These are phyloP conservation scores for Stephania yunnanensis DNA, from an alignment of 164 flowering plant species.

Conservation along the genomic window DNA sequence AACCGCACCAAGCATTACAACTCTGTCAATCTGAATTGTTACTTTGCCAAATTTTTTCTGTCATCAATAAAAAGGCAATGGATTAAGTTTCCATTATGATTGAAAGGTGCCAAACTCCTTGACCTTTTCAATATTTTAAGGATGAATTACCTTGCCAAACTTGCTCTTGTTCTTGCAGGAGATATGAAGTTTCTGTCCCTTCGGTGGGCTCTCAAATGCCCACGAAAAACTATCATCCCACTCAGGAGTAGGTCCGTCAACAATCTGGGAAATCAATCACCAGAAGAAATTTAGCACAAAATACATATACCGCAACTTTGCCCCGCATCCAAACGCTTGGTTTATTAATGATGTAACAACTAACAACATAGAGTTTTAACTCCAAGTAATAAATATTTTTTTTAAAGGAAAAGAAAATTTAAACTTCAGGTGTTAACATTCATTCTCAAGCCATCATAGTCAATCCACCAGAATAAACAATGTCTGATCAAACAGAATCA, in stretches of 20 bases:
- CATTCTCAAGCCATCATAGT: neutral
- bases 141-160: slow-evolving; percentile 77
- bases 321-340: neutral
- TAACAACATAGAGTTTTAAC: neutral
- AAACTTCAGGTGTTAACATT: neutral
- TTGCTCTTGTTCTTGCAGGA: slow-evolving; percentile 99
- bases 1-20: slow-evolving; percentile 90
- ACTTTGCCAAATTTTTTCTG: slow-evolving; percentile 98
- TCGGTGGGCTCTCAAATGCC: slow-evolving; percentile 96
- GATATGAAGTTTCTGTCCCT: slow-evolving; percentile 96
- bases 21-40: slow-evolving; percentile 93
- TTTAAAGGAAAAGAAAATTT: neutral
- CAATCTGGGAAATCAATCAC: slow-evolving; percentile 39
- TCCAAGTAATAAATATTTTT: neutral
- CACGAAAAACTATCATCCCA: slow-evolving; percentile 93
- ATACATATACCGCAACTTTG: neutral
- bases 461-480: neutral
- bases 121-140: neutral
- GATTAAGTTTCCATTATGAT: slow-evolving; percentile 1
- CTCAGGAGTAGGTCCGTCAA: slow-evolving; percentile 95
- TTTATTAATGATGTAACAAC: neutral
- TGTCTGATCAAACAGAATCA: neutral
- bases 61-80: slow-evolving; percentile 10
- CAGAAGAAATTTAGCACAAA: neutral
- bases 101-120: neutral